Base-by-base conservation (phyloP, 352 stramenopile genomes). In the Globisporangium nagaii region DNA sequence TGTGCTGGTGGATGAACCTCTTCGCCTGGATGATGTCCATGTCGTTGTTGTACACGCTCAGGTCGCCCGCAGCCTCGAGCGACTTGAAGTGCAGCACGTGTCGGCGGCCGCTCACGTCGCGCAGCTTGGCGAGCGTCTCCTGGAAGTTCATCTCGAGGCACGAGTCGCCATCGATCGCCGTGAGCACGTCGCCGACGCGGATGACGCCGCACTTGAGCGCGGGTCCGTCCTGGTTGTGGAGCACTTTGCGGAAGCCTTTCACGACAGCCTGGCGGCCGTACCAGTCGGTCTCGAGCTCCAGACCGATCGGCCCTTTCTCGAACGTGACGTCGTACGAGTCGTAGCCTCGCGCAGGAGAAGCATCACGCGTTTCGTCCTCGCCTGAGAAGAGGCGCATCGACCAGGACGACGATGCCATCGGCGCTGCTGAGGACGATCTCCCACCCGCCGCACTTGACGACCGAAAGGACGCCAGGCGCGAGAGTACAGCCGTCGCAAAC, bases 81-180 rank as follows among this genome's bases (percentile, higher is more conserved):
- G 77, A 88, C 48, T 86, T 88, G 50, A 93, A 93, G 47, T 88
- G 82, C 43, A 93, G 64, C 24, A 67, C 73, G 59, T 90, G 79
- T 0, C 56, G 58, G 12, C 63, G 66, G 35, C 63, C 56, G 19
- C 72, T 76, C 35, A 82, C 65, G 2, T 63, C 20, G 17, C 73
- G 73, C 42, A 88, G 65, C 19, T 58, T 58, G 6, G 68, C 70
- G 1, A 89, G 60, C 3, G 75, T 87, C 37, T 81, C 68, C 35
- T 79, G 65, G 47, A 89, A 88, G 37, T 62, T 70, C 54, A 89
- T 77, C 36, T 87, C 78, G 22, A 88, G 68, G 41, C 74, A 88
- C n/a, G 76, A 84, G 30, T 73, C 60, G 24, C 76, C 76, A 39
- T 89, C 85, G 60, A 89, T 86, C 7, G 79, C 71, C 19, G 80